Evolutionary conservation across 495 filamentous ascomycete genomes (phyloP), one percentile per base, ranked within the genome.

Genomic region (Trichoderma orchidacearum): DNA sequence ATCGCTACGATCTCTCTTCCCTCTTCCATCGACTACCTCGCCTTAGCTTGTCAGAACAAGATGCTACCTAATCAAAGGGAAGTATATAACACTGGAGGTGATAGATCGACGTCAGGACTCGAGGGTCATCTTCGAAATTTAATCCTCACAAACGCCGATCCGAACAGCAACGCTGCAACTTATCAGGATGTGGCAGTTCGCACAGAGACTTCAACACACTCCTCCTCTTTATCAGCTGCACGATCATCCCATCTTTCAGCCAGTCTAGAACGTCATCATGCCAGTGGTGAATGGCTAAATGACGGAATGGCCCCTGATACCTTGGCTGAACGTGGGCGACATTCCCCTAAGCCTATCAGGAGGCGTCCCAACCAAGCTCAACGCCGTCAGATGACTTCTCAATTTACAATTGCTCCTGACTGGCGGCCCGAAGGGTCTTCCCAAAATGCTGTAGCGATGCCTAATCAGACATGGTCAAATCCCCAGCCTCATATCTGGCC

Each of bases 331-430:
- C 25, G 21, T 35, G 31, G 30, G 8, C 53, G 9, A 1, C 53
- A 35, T 8, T 17, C 58, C 35, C 36, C 63, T 2, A 68, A 60
- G 52, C 5, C 56, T 35, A 45, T 61, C 30, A 68, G 64, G 53
- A 80, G 73, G 64, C 74, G 76, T 53, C 74, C 67, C 8, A 81
- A 80, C 58, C 79, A 81, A 56, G 76, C 77, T 5, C 72, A 80
- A 57, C 69, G 79, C 51, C 75, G 79, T 50, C 75, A 77, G 62
- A 75, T 76, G 73, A 75, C 72, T 18, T 68, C 77, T 31, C 72
- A 79, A 51, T 53, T 79, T 7, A 72, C 75, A 4, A 76, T 80
- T 51, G 71, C 76, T 12, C 69, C 77, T 38, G 75, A 80, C 55
- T 51, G 68, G 13, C 68, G 72, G 53, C 64, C 66, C 8, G 27